Conservation (phyloP, 2,329 filamentous ascomycete genomes). For the Nothophaeocryptopus gaeumannii region DNA sequence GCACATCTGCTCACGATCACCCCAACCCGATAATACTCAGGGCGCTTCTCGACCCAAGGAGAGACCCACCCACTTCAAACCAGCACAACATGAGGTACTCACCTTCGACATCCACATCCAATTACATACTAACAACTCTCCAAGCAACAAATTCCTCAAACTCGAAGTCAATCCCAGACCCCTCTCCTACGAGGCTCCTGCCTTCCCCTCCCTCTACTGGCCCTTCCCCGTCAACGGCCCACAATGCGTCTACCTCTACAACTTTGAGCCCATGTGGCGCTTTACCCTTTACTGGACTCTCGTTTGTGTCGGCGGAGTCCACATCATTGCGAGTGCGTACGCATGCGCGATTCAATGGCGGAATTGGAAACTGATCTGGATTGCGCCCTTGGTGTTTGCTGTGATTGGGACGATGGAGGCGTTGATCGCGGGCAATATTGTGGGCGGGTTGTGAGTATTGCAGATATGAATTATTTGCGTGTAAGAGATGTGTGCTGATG, state of each 20-base stretch:
- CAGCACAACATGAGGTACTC: conserved; percentile 10
- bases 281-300: conserved; percentile 87
- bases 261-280: conserved; percentile 74
- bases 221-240: conserved; percentile 58
- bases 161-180: conserved; percentile 48
- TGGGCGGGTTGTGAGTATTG: conserved; percentile 68
- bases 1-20: too few relatives aligned
- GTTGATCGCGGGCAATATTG: conserved; percentile 74
- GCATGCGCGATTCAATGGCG: conserved; percentile 68
- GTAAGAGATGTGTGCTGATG: conserved; percentile 15
- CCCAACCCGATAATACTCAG: too few relatives aligned
- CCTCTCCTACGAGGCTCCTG: conserved; percentile 63
- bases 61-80: not conserved
- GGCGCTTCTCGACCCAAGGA: too few relatives aligned
- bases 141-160: conserved; percentile 42
- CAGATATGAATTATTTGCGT: not conserved
- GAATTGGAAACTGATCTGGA: conserved; percentile 62
- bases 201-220: conserved; percentile 81
- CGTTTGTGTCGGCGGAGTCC: conserved; percentile 72
- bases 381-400: conserved; percentile 67
- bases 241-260: conserved; percentile 65
- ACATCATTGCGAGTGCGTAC: conserved; percentile 68
- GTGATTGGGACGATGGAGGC: conserved; percentile 73
- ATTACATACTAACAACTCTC: not conserved
- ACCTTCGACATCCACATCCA: not conserved